These are phyloP conservation scores for Hsuehochloa calcarea DNA, from an alignment of 176 grass and related monocot genomes.

Conservation along the genomic window DNA sequence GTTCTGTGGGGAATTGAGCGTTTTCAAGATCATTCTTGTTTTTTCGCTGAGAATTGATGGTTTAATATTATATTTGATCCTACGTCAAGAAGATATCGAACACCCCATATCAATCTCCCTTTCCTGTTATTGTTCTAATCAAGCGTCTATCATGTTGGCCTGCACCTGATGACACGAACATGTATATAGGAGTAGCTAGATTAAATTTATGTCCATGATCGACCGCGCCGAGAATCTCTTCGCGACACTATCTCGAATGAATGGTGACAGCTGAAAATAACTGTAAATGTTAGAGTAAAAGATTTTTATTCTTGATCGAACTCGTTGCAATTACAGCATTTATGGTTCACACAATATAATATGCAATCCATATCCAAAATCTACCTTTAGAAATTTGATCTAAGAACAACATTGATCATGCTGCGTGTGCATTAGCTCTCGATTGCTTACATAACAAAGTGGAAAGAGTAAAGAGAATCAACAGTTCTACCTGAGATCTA, in stretches of 20 bases:
- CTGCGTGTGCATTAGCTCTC: too few species aligned
- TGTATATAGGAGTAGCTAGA: not conserved
- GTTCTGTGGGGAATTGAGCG: too few species aligned
- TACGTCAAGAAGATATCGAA: too few species aligned
- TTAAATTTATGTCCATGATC: not conserved
- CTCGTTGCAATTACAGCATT: not conserved
- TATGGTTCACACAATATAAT: constrained; percentile 2
- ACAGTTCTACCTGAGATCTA: too few species aligned
- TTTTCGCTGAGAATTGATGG: too few species aligned
- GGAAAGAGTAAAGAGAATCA: too few species aligned
- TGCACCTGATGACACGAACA: not conserved
- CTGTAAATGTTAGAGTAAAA: not conserved
- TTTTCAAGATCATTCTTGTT: too few species aligned
- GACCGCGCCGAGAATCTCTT: not conserved
- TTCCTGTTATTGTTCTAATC: not conserved
- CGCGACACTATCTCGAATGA: not conserved
- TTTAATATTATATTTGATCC: too few species aligned
- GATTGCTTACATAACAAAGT: too few species aligned
- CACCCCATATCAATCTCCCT: not conserved
- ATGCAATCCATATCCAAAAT: not conserved
- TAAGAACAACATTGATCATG: too few species aligned
- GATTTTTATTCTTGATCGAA: not conserved
- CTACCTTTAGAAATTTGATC: not conserved
- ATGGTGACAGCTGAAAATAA: constrained; percentile 2
- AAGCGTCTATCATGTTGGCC: not conserved